phyloP scores from a whole-genome alignment of 2,329 filamentous ascomycete genomes.

The Pestalotiopsis sp. region DNA sequence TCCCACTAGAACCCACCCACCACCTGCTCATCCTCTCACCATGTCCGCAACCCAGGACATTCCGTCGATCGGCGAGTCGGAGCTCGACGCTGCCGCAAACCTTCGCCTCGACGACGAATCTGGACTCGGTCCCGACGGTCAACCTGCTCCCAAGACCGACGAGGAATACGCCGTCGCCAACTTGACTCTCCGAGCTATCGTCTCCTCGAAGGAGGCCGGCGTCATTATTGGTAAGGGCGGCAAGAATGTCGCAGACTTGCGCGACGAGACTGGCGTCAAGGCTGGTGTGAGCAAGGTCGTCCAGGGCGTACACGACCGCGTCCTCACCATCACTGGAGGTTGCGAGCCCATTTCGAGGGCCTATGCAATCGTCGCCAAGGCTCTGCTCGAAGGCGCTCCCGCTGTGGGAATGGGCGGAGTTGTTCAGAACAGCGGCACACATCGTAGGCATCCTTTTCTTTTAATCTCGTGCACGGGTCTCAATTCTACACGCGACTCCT shows the following conservation, averaged over 20 bases:
- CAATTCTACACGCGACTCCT: neutral
- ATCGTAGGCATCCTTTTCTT: conserved; percentile 68
- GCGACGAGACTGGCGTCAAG: conserved; percentile 97
- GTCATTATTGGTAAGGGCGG: conserved; percentile 99
- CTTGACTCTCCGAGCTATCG: conserved; percentile 93
- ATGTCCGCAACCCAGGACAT: conserved; percentile 70
- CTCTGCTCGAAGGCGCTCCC: conserved; percentile 89
- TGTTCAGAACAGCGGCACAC: conserved; percentile 84
- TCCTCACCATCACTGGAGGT: conserved; percentile 90
- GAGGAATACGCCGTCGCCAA: conserved; percentile 94
- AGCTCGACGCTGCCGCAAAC: conserved; percentile 63
- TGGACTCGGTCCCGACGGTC: conserved; percentile 72
- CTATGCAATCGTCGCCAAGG: conserved; percentile 90
- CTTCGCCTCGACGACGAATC: conserved; percentile 66
- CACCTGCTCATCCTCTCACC: conserved; percentile 24
- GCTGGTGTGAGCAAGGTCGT: conserved; percentile 99
- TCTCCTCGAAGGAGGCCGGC: conserved; percentile 97
- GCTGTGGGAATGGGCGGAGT: conserved; percentile 95
- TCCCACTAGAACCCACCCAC: conserved; percentile 18
- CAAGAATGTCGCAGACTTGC: conserved; percentile 96
- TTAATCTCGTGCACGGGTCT: neutral
- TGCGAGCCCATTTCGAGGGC: conserved; percentile 88
- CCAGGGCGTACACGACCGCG: conserved; percentile 94
- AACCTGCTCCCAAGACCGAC: conserved; percentile 85
- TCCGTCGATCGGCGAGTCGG: conserved; percentile 58